phyloP scores from a whole-genome alignment of 768 basidiomycete species.

The Boletus reticulatus region DNA sequence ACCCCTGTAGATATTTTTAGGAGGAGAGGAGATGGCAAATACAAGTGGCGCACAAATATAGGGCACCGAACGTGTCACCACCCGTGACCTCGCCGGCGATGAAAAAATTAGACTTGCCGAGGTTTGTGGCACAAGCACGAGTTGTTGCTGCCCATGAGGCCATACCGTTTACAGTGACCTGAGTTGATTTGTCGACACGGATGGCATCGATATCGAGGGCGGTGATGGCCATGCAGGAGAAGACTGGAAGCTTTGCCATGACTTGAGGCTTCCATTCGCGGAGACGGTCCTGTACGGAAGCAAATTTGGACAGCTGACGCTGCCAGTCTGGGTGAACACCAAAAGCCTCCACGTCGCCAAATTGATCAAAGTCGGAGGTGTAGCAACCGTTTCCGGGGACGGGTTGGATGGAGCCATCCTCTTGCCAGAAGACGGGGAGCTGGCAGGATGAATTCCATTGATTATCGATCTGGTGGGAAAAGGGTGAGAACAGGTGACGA shows the following conservation, averaged over 20 bases:
- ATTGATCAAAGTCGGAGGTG: slow-evolving; percentile 88
- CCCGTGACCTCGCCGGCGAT: slow-evolving; percentile 94
- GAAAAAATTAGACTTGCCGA: slow-evolving; percentile 85
- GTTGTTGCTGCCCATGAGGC: slow-evolving; percentile 73
- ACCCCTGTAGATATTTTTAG: slow-evolving; percentile 47
- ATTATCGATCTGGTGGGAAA: slow-evolving; percentile 53
- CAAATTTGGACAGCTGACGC: slow-evolving; percentile 92
- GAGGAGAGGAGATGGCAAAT: not conserved
- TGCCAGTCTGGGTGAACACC: slow-evolving; percentile 95
- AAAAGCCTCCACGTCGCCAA: slow-evolving; percentile 96
- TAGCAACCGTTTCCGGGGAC: slow-evolving; percentile 72
- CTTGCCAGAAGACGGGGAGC: slow-evolving; percentile 78
- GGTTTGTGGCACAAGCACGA: slow-evolving; percentile 63
- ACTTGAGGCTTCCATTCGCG: slow-evolving; percentile 87
- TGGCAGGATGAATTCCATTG: slow-evolving; percentile 69
- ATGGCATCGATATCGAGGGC: slow-evolving; percentile 92
- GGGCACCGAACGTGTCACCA: slow-evolving; percentile 84
- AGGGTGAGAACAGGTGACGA: not conserved
- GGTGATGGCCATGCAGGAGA: slow-evolving; percentile 84
- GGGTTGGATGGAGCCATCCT: slow-evolving; percentile 55
- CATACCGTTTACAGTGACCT: slow-evolving; percentile 82
- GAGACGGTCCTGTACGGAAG: slow-evolving; percentile 94
- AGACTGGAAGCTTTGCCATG: slow-evolving; percentile 71
- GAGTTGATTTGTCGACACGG: slow-evolving; percentile 93
- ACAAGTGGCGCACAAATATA: slow-evolving; percentile 66